Percentiles rank a stretch among this genome's conserved stretches.
Evolutionary conservation across 192 early-diverging fungal genomes (phyloP).

Genomic region (Coemansia sp.): DNA sequence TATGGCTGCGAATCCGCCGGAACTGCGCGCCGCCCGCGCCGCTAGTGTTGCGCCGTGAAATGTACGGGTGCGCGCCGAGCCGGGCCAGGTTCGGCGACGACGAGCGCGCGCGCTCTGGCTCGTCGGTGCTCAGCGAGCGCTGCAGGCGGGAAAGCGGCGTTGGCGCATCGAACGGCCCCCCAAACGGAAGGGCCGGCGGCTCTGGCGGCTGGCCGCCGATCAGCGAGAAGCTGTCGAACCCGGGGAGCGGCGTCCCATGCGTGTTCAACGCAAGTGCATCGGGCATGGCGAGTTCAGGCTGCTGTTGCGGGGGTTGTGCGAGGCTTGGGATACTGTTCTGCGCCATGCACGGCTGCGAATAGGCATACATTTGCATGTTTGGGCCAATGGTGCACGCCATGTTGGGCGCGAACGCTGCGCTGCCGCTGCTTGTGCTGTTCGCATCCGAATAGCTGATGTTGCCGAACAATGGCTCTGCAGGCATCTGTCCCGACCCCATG

Average conservation of each 20-base stretch:
- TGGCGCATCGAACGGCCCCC: neutral
- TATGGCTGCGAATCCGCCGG: conserved; percentile 11
- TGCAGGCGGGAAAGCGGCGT: conserved; percentile 13
- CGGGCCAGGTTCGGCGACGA: conserved; percentile 13
- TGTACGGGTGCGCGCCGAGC: conserved; percentile 10
- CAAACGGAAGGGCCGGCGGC: neutral
- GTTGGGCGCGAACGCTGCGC: conserved; percentile 9
- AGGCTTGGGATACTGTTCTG: conserved; percentile 14
- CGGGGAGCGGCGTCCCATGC: neutral
- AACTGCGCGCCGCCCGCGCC: neutral
- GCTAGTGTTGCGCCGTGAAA: conserved; percentile 11
- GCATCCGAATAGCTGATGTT: conserved; percentile 18
- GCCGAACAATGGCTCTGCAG: conserved; percentile 30
- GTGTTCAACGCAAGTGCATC: conserved; percentile 1
- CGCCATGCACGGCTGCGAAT: neutral
- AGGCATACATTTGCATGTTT: conserved; percentile 8
- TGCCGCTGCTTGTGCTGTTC: too few species aligned
- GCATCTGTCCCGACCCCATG: conserved; percentile 18
- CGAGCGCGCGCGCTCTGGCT: conserved; percentile 16
- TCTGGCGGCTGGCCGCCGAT: neutral
- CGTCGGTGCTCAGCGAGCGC: conserved; percentile 27
- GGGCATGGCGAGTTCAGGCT: neutral
- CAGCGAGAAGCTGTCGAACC: neutral
- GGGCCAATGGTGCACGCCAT: conserved; percentile 8
- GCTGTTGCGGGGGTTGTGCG: conserved; percentile 6